A percentile compares a stretch with the other conserved stretches of the same genome.
These are phyloP conservation scores for Tricholoma saponaceum DNA, from an alignment of 768 basidiomycete genomes.

Conservation along the genomic window DNA sequence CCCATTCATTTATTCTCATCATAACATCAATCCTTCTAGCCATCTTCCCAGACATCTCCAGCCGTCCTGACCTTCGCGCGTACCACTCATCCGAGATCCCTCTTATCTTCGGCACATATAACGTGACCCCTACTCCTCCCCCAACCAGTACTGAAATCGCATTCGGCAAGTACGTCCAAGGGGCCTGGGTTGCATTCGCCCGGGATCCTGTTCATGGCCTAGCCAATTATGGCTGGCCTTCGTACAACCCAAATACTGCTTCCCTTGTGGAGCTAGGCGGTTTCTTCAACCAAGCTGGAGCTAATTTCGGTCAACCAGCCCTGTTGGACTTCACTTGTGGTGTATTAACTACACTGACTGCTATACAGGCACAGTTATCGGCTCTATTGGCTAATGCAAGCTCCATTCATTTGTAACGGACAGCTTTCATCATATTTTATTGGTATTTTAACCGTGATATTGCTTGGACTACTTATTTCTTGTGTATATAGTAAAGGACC, in stretches of 20 bases:
- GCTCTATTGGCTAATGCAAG: background rate
- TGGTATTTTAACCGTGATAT: no score
- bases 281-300: slow-evolving; percentile 10
- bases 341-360: background rate
- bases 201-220: slow-evolving; percentile 30
- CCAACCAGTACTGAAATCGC: slow-evolving; percentile 17
- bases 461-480: no score
- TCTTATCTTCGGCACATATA: slow-evolving; percentile 34
- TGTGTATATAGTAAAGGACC: no score
- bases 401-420: background rate
- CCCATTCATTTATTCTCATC: slow-evolving; percentile 15
- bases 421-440: background rate
- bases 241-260: slow-evolving; percentile 11
- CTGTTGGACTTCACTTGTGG: slow-evolving; percentile 9
- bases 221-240: slow-evolving; percentile 18
- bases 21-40: slow-evolving; percentile 14
- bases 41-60: slow-evolving; percentile 33
- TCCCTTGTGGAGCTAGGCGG: slow-evolving; percentile 9
- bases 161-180: slow-evolving; percentile 30
- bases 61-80: slow-evolving; percentile 28
- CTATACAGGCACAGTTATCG: background rate
- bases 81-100: slow-evolving; percentile 38
- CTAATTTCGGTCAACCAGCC: background rate
- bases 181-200: slow-evolving; percentile 37
- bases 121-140: slow-evolving; percentile 17